Base-by-base conservation (phyloP, 1,139 yeast genomes). In the Geotrichum bryndzae region DNA sequence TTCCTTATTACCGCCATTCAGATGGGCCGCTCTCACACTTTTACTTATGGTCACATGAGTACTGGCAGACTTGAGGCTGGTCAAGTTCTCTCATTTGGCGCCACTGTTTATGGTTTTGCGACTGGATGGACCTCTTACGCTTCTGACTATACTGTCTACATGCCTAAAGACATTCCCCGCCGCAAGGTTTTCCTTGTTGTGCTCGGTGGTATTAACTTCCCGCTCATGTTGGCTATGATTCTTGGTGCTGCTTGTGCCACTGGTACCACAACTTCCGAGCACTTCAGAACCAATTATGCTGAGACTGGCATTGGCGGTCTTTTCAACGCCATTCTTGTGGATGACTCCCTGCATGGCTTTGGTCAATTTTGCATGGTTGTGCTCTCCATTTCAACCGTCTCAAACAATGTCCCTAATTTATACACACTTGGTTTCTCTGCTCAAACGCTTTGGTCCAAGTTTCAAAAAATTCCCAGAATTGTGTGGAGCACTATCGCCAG, bases 101-200 rank as follows among this genome's bases (percentile, higher is more conserved):
- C 91, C 72, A 79, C 96, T 57, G 76, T 89, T 66, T 92, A 82
- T 70, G 97, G 97, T 66, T 92, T 88, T 71, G 96, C 97, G 58
- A 84, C 96, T 62, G 97, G 97, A 66, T 91, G 97, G 97, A 84
- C 96, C 63, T 87, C 97, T 29, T 90, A 87, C 71, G 95, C 97
- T 55, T 85, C 96, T 53, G 97, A 91, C 77, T 92, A 91, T 77
- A 90, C 96, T 61, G 92, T 88, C 59, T 92, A 90, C 78, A 91
- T 89, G 82, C 82, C 83, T 66, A 79, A 83, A 71, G 80, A 84
- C 71, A 84, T 86, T 65, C 82, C 82, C 73, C 77, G 83, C 53
- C 65, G 68, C 70, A 85, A 79, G 73, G 80, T 90, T 64, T 90
- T 90, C 78, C 74, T 82, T 61, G 80, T 85, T 67, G 84, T 91